Evolutionary conservation across 1,284 basidiomycete genomes (phyloP).

Genomic region (Ganoderma boninense): DNA sequence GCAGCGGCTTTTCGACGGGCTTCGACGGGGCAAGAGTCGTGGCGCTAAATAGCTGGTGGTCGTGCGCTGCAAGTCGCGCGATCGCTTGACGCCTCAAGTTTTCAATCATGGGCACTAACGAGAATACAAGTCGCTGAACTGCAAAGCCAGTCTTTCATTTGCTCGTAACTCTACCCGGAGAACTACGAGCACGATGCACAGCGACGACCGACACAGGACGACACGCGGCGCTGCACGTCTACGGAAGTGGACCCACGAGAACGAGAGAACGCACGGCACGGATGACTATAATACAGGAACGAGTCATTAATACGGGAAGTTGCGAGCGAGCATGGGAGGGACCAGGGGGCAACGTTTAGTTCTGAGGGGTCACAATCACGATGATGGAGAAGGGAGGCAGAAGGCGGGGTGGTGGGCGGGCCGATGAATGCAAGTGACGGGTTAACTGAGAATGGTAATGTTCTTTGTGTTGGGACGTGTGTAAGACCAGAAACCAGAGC

Average conservation of each 20-base stretch:
- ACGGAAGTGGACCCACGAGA: not conserved
- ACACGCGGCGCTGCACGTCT: not conserved
- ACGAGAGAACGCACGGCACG: not conserved
- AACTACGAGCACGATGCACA: not conserved
- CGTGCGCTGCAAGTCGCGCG: no score
- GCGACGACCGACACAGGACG: not conserved
- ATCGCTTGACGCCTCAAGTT: no score
- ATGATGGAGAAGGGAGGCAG: not conserved
- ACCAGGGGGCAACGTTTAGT: not conserved
- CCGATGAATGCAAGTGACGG: not conserved
- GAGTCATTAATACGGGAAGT: not conserved
- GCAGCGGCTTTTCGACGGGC: no score
- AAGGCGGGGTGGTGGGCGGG: not conserved
- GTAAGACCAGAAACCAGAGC: not conserved
- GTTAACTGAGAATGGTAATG: not conserved
- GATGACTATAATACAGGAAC: constrained; percentile 6
- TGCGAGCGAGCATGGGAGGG: not conserved
- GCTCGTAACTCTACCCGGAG: constrained; percentile 1
- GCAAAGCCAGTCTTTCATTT: constrained; percentile 3
- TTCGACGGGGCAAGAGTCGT: no score
- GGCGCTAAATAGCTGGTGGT: no score
- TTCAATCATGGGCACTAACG: no score
- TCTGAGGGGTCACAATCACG: not conserved
- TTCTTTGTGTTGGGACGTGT: constrained; percentile 5
- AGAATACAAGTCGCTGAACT: not conserved